Evolutionary conservation across 768 basidiomycete genomes (phyloP).

Genomic region (Pleurotus eryngii): DNA sequence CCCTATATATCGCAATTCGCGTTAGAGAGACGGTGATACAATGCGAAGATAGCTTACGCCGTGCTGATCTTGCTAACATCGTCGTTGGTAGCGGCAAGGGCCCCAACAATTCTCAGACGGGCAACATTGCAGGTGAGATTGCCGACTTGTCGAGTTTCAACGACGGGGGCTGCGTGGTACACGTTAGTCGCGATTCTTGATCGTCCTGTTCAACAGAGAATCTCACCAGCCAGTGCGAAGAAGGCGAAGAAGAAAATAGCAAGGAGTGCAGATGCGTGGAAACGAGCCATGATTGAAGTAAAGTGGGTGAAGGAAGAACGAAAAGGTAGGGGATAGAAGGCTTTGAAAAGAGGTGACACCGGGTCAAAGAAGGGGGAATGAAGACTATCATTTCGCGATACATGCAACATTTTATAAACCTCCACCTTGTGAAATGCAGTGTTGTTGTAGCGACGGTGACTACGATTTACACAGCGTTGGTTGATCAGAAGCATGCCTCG

Average conservation of each 20-base stretch:
- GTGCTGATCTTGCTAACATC: slow-evolving; percentile 5
- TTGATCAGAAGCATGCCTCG: no score
- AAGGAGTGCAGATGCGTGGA: slow-evolving; percentile 2
- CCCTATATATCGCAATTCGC: neutral
- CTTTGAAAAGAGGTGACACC: slow-evolving; percentile 5
- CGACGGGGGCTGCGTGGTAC: neutral
- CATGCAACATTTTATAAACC: neutral
- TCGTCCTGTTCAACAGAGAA: neutral
- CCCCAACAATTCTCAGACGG: slow-evolving; percentile 8
- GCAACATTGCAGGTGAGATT: slow-evolving; percentile 9
- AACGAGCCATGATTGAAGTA: slow-evolving; percentile 5
- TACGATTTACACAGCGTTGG: no score
- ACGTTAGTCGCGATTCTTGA: neutral
- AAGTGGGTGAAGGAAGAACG: neutral
- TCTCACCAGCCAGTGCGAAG: neutral
- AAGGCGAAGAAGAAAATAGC: neutral
- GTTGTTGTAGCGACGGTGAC: no score
- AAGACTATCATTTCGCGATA: neutral
- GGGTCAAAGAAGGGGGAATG: slow-evolving; percentile 7
- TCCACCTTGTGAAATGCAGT: no score
- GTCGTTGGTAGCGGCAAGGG: slow-evolving; percentile 1
- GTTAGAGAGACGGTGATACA: neutral
- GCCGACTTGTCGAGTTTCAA: slow-evolving; percentile 9
- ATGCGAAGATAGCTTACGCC: neutral
- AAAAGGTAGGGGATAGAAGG: neutral